Percentiles rank a stretch among this genome's conserved stretches.
Evolutionary conservation across 2,329 filamentous ascomycete genomes (phyloP).

Genomic region (Pyrenophora teres): DNA sequence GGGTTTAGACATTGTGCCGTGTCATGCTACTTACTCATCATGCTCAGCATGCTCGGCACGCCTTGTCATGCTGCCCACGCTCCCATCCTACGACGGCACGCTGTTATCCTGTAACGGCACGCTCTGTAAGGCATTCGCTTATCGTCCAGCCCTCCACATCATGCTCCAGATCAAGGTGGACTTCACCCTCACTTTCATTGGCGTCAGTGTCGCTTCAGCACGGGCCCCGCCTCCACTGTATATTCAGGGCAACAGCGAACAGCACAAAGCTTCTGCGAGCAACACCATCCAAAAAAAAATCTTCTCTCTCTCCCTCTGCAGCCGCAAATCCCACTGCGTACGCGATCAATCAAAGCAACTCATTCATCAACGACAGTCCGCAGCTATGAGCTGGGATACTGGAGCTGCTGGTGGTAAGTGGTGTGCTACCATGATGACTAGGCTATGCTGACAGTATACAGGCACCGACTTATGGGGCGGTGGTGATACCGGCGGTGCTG

Average conservation of each 20-base stretch:
- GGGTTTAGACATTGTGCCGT: too few species aligned
- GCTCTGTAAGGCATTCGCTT: too few species aligned
- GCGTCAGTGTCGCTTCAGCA: constrained; percentile 1
- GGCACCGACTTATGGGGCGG: constrained; percentile 18
- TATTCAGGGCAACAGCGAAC: constrained; percentile 2
- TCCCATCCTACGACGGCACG: too few species aligned
- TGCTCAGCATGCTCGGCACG: too few species aligned
- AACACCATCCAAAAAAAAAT: neutral
- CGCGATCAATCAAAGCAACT: neutral
- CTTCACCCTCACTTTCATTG: constrained; percentile 12
- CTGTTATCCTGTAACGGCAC: too few species aligned
- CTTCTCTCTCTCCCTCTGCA: neutral
- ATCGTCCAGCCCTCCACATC: neutral
- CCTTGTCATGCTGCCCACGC: too few species aligned
- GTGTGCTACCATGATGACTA: constrained; percentile 5
- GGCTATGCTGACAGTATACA: constrained; percentile 10
- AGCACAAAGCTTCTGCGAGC: too few species aligned
- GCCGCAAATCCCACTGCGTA: neutral
- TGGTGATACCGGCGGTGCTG: neutral
- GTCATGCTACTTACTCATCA: too few species aligned
- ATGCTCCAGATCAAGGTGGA: neutral
- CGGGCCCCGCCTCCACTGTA: neutral
- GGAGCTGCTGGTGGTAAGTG: constrained; percentile 17
- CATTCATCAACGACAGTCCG: neutral
- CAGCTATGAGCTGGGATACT: constrained; percentile 31